Evolutionary conservation across 768 basidiomycete genomes (phyloP).

Genomic region (Hygrophoropsis aurantiaca): DNA sequence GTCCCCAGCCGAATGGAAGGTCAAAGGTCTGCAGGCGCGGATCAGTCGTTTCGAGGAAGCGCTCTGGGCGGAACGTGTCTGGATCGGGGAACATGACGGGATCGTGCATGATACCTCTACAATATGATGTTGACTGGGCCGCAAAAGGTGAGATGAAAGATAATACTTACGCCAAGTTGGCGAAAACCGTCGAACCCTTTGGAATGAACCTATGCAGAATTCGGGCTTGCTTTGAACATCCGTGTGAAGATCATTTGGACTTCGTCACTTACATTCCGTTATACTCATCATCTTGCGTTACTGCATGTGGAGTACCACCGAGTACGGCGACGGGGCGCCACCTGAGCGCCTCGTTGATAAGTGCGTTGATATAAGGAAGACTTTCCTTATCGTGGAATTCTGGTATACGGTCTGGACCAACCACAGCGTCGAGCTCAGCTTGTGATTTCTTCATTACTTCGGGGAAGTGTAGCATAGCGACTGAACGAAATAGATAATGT

Average conservation of each 20-base stretch:
- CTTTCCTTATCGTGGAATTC: conserved; percentile 21
- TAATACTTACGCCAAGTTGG: conserved; percentile 18
- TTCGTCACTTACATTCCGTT: conserved; percentile 7
- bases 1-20: conserved; percentile 11
- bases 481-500: too few species aligned
- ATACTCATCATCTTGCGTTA: conserved; percentile 15
- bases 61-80: conserved; percentile 18
- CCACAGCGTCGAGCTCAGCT: conserved; percentile 23
- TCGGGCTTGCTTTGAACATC: not conserved
- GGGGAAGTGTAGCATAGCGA: conserved; percentile 30
- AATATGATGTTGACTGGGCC: not conserved
- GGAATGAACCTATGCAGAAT: conserved; percentile 14
- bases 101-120: conserved; percentile 21
- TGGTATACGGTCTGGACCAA: conserved; percentile 21
- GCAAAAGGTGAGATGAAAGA: too few species aligned
- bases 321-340: conserved; percentile 13
- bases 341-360: conserved; percentile 22
- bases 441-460: conserved; percentile 23
- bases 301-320: conserved; percentile 11
- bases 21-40: conserved; percentile 4
- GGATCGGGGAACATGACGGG: conserved; percentile 17
- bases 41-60: conserved; percentile 8
- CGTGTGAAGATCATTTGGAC: not conserved
- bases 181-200: conserved; percentile 16
- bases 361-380: conserved; percentile 27